Percentiles rank a stretch among this genome's conserved stretches.
Evolutionary conservation across 2,329 filamentous ascomycete species (phyloP).

Genomic region (Proliferodiscus dingleyae): DNA sequence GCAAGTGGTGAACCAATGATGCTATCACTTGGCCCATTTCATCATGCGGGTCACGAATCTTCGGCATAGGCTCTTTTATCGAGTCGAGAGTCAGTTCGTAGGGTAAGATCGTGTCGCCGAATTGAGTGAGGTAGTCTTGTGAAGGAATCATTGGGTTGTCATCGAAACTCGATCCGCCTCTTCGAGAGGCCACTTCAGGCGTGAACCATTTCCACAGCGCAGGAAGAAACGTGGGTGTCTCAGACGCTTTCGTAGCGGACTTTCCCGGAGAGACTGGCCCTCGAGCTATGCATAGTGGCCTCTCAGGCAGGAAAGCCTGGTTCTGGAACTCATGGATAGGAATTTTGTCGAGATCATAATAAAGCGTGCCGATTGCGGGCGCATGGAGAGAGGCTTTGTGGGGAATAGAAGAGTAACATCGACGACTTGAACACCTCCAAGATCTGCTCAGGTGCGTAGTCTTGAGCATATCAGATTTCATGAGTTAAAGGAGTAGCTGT

Average conservation of each 20-base stretch:
- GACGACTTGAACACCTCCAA: background rate
- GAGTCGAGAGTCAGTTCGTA: constrained; percentile 46
- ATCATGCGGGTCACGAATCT: background rate
- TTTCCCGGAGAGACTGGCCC: background rate
- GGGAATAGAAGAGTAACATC: background rate
- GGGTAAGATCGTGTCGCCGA: constrained; percentile 47
- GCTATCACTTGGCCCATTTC: background rate
- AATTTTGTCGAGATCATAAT: constrained; percentile 14
- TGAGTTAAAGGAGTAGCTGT: too few species aligned
- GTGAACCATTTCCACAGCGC: constrained; percentile 60
- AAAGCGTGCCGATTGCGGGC: constrained; percentile 7
- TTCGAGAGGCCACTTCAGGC: too few species aligned
- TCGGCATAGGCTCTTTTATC: background rate
- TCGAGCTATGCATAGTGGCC: constrained; percentile 46
- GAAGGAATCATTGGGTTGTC: constrained; percentile 4
- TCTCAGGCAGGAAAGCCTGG: constrained; percentile 47
- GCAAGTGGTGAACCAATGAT: constrained; percentile 3
- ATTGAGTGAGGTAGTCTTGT: constrained; percentile 34
- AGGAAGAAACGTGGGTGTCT: constrained; percentile 47
- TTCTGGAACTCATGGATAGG: constrained; percentile 45
- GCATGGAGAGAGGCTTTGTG: background rate
- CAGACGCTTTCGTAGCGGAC: constrained; percentile 11
- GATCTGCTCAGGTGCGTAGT: background rate
- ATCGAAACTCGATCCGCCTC: too few species aligned
- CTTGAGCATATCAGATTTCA: constrained; percentile 1